Evolutionary conservation across 805 yeast genomes (phyloP), one percentile per base, ranked within the genome.

Genomic region (Lipomyces japonicus): DNA sequence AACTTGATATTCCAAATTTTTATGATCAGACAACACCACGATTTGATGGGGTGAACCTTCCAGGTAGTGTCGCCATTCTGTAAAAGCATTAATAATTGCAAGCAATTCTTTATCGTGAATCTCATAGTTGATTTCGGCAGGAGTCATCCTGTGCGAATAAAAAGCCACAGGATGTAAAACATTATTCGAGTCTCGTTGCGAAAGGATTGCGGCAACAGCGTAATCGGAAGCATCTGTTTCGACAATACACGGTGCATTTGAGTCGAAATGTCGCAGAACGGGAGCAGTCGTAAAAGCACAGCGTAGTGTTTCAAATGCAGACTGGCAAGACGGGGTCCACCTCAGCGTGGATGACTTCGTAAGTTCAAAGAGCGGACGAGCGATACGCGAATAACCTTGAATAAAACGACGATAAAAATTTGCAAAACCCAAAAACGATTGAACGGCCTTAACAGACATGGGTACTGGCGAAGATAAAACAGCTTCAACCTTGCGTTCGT

Each of bases 181-280:
- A 28, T 14, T 14, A 28, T 28, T 14, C 12, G 32, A 14, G 14
- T 28, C 32, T 21, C 18, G 39, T 28, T 39, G 42, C 42, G 19
- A 26, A 14, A 39, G 19, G 14, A 39, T 28, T 16, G 42, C 42
- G 14, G 28, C 42, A 14, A 39, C 42, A 14, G 42, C 42, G 7
- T 7, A 21, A 6, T 18, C 42, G 19, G 43, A n/a, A 7, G 42
- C 44, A 34, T 42, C 44, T 9, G 42, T 42, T 9, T 16, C 34
- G 38, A 34, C 19, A 16, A n/a, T 28, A 39, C n/a, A n/a, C 9
- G 42, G 35, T 7, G 19, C 19, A 16, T 7, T 7, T 10, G 39
- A 28, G 9, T 9, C n/a, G 21, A 39, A 28, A 9, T 9, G 39
- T 18, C n/a, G 7, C 6, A 35, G 10, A 9, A n/a, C 19, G 12